Conservation (phyloP, 1,284 basidiomycete genomes). For the Meira miltonrushii region DNA sequence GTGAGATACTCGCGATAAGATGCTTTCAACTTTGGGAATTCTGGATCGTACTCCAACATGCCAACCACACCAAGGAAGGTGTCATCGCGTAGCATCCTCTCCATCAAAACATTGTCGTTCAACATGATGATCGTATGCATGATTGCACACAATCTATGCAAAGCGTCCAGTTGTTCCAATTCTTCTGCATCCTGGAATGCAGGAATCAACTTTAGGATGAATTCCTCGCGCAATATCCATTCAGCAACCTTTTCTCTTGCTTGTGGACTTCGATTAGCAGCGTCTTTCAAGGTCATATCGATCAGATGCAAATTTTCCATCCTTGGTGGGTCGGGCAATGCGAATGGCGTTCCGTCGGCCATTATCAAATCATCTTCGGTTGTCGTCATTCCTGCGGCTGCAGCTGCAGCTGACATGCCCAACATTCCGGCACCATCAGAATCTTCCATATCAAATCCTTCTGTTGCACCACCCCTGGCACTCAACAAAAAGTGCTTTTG, state of each 20-base stretch:
- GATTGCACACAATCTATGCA: slow-evolving; percentile 83
- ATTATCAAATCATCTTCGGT: slow-evolving; percentile 14
- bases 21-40: slow-evolving; percentile 89
- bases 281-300: slow-evolving; percentile 44
- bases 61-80: slow-evolving; percentile 87
- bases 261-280: slow-evolving; percentile 56
- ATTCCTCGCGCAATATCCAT: slow-evolving; percentile 63
- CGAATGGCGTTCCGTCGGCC: slow-evolving; percentile 26
- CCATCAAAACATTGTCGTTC: slow-evolving; percentile 90
- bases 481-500: slow-evolving; percentile 65
- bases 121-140: slow-evolving; percentile 95
- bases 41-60: slow-evolving; percentile 95
- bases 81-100: slow-evolving; percentile 89
- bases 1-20: slow-evolving; percentile 89
- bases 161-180: slow-evolving; percentile 76
- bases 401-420: slow-evolving; percentile 1
- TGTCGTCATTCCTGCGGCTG: background rate
- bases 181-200: slow-evolving; percentile 86
- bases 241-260: slow-evolving; percentile 69
- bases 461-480: slow-evolving; percentile 4
- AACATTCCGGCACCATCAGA: slow-evolving; percentile 13
- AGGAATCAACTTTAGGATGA: slow-evolving; percentile 77
- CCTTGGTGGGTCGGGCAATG: slow-evolving; percentile 48
- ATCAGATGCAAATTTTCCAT: slow-evolving; percentile 50
- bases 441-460: slow-evolving; percentile 12